These are phyloP conservation scores for Cinchona pubescens DNA, from an alignment of 257 asterid genomes.

Conservation along the genomic window DNA sequence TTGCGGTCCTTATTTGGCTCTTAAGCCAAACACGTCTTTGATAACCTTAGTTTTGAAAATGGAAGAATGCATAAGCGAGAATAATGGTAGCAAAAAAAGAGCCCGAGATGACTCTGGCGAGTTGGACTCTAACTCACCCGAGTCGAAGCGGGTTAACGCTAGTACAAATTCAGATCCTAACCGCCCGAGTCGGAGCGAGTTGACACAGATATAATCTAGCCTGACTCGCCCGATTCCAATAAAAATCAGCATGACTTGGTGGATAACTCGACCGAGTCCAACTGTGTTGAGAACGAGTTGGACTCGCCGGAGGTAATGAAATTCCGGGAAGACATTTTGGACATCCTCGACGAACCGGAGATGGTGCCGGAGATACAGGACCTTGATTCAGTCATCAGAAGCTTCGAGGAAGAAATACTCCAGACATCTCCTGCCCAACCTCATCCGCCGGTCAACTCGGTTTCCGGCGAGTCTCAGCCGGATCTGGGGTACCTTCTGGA, in stretches of 20 bases:
- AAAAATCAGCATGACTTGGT: neutral
- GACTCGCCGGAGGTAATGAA: conserved; percentile 15
- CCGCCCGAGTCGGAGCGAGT: conserved; percentile 23
- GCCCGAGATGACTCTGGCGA: conserved; percentile 26
- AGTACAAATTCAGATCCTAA: neutral
- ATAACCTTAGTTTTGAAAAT: neutral
- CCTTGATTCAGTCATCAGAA: conserved; percentile 42
- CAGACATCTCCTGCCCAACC: conserved; percentile 8
- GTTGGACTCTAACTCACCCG: conserved; percentile 19
- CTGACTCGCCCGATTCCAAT: conserved; percentile 13
- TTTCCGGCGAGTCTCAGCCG: conserved; percentile 30
- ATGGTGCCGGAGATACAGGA: conserved; percentile 29
- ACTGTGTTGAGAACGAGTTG: conserved; percentile 5
- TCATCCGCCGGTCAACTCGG: conserved; percentile 12
- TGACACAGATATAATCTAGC: neutral
- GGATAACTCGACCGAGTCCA: neutral
- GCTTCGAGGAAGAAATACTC: conserved; percentile 48
- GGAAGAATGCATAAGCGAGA: conserved; percentile 17
- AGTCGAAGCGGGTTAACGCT: conserved; percentile 15
- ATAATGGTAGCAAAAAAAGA: conserved; percentile 23
- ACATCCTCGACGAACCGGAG: conserved; percentile 36
- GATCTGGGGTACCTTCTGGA: conserved; percentile 44
- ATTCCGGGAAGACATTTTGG: conserved; percentile 32
- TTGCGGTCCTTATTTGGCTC: neutral
- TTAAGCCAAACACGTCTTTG: conserved; percentile 18